phyloP scores from a whole-genome alignment of 192 early-diverging fungal species.

The Funneliformis geosporum region DNA sequence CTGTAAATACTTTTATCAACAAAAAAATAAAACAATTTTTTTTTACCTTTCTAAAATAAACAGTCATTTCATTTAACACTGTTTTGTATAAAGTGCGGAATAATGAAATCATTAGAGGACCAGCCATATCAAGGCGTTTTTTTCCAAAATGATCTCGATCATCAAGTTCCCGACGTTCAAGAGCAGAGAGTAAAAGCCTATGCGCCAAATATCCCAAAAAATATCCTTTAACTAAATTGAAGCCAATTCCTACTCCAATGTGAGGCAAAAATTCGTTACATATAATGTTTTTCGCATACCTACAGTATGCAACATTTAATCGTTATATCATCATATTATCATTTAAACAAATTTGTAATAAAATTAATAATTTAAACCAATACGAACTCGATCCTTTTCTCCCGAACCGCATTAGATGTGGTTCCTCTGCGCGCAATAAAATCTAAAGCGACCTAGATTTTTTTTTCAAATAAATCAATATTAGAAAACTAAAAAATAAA shows the following conservation, averaged over 20 bases:
- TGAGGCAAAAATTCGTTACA: slow-evolving; percentile 98
- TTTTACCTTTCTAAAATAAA: slow-evolving; percentile 80
- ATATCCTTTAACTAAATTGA: slow-evolving; percentile 90
- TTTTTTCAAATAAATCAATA: background rate
- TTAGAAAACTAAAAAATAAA: background rate
- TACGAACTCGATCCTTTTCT: slow-evolving; percentile 82
- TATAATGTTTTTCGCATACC: slow-evolving; percentile 87
- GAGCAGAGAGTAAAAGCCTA: slow-evolving; percentile 79
- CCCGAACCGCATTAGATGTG: slow-evolving; percentile 75
- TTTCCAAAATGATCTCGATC: slow-evolving; percentile 99
- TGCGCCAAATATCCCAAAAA: slow-evolving; percentile 99
- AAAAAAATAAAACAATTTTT: background rate
- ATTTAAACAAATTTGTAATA: background rate
- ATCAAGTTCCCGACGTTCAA: slow-evolving; percentile 89
- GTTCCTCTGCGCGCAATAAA: slow-evolving; percentile 94
- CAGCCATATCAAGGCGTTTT: slow-evolving; percentile 97
- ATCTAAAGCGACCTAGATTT: slow-evolving; percentile 13
- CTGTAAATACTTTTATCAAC: background rate
- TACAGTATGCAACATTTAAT: slow-evolving; percentile 12
- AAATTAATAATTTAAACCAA: background rate
- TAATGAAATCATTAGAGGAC: slow-evolving; percentile 84
- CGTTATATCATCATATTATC: background rate
- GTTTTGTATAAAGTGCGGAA: slow-evolving; percentile 91
- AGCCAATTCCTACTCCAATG: slow-evolving; percentile 80
- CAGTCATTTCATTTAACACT: slow-evolving; percentile 84